Evolutionary conservation across 805 yeast species (phyloP), one percentile per base, ranked within the genome.

Genomic region (Metschnikowia borealis): DNA sequence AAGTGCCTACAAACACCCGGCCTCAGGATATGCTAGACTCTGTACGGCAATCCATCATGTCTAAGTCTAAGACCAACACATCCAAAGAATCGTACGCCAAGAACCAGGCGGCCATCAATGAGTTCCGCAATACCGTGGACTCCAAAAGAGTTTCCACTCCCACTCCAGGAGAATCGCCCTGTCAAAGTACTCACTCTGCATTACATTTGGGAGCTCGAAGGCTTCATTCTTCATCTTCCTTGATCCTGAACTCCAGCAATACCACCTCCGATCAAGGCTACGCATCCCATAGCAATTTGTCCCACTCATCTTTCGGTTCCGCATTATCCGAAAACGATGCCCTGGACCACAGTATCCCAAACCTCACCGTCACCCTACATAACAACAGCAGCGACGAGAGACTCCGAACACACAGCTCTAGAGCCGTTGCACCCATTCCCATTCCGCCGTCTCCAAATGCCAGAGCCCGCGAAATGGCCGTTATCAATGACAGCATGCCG

Each of bases 51-150:
- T 64, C 71, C 23, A 68, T 70, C 47, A 64, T 63, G 52, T 55
- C 68, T 23, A 69, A 70, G 49, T 44, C 60, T 17, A 61, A 57
- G 40, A 40, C 57, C 5, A 56, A 54, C 35, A 41, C 57, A 18
- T 48, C 55, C n/a, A 48, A 54, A 20, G 64, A 62, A 20, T 44
- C 57, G 14, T 33, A 47, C 13, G 51, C 49, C 23, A 62, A 60
- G 46, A 57, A 61, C 42, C 64, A 62, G 46, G 49, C 49, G 4
- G 58, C 67, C 17, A 38, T 70, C n/a, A 60, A 60, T 29, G 72
- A 66, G 40, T 60, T 72, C 38, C 59, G 77, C 47, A 69, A 68
- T 29, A 64, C 71, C 43, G 64, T 73, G 35, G 75, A 73, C 41
- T 65, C 56, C 65, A 66, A 68, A 44, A 54, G 71, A 18, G 54